Evolutionary conservation across 768 basidiomycete species (phyloP), one percentile per base, ranked within the genome.

Genomic region (Boletus subparvulus): DNA sequence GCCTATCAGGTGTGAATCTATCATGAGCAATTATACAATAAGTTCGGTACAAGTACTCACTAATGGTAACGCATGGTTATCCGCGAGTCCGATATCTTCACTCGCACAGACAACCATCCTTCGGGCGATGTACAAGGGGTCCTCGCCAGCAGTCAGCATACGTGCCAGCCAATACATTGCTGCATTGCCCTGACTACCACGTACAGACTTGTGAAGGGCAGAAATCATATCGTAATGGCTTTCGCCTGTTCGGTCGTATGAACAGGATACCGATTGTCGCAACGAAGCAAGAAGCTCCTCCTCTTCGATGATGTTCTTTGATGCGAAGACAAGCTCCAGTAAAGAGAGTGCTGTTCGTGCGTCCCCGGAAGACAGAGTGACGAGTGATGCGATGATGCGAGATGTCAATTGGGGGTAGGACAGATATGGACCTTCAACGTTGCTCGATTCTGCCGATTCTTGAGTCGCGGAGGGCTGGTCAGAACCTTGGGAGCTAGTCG

Each of bases 101-200:
- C 88, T 90, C 3, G 92, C 91, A 61, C 88, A 85, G 8, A 92
- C 88, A 5, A 88, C 77, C 77, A 91, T 81, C 52, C 90, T 77
- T 36, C 90, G 77, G 7, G 84, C 86, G 55, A 92, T 80, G 62
- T 82, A 94, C 46, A 91, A 62, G 4, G 92, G 88, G 70, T 94
- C 91, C 68, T 92, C 91, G 19, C 90, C 91, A 28, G 82, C 86
- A 36, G 77, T 80, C 35, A 92, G 75, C 91, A 92, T 92, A 48
- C 89, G 81, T 11, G 91, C 90, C 21, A 94, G 78, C 90, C 92
- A 94, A 68, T 94, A 94, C 77, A 93, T 74, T 7, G 92, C 92
- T 0, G 90, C 92, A 63, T 79, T 79, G 7, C 83, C 84, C 59
- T 92, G 83, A 53, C 84, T 83, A 9, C 90, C 92, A 35, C 92